Percentiles rank a stretch among this genome's conserved stretches.
phyloP scores from a whole-genome alignment of 139 green algal species.

The Micractinium conductrix region DNA sequence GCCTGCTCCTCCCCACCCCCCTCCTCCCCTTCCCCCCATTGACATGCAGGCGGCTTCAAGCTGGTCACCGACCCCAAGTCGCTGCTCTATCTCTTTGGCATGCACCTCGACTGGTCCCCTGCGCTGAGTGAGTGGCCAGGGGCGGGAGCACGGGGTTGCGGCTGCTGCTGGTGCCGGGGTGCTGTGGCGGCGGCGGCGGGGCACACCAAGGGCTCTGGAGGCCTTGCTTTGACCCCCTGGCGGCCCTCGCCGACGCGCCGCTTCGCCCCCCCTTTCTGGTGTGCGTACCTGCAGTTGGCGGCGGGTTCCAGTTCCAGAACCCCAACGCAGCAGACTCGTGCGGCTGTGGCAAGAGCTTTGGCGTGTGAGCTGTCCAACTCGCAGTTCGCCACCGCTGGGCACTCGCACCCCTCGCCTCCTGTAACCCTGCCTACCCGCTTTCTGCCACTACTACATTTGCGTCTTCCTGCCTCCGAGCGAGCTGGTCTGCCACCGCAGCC shows the following conservation, averaged over 20 bases:
- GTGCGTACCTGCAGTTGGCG: slow-evolving; percentile 66
- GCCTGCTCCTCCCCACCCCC: too few species aligned
- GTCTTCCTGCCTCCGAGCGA: too few species aligned
- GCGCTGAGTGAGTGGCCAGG: background rate
- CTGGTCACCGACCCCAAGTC: slow-evolving; percentile 90
- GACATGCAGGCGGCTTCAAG: slow-evolving; percentile 30
- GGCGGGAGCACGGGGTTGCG: background rate
- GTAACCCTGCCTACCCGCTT: too few species aligned
- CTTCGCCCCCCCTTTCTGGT: background rate
- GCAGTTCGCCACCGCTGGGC: background rate
- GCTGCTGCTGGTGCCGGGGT: background rate
- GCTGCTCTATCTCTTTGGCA: slow-evolving; percentile 95
- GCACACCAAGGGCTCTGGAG: too few species aligned
- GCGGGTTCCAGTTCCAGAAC: slow-evolving; percentile 89
- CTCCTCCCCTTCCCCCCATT: too few species aligned
- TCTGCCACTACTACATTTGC: too few species aligned
- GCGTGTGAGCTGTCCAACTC: slow-evolving; percentile 58
- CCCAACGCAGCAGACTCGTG: slow-evolving; percentile 85
- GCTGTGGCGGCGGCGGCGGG: too few species aligned
- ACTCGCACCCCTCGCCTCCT: too few species aligned
- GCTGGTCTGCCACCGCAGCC: too few species aligned
- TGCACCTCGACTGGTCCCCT: slow-evolving; percentile 84
- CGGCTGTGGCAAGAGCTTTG: slow-evolving; percentile 81
- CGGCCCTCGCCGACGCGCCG: background rate
- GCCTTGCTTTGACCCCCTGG: background rate